Evolutionary conservation across 192 early-diverging fungal genomes (phyloP).

Genomic region (Gaertneriomyces sp.): DNA sequence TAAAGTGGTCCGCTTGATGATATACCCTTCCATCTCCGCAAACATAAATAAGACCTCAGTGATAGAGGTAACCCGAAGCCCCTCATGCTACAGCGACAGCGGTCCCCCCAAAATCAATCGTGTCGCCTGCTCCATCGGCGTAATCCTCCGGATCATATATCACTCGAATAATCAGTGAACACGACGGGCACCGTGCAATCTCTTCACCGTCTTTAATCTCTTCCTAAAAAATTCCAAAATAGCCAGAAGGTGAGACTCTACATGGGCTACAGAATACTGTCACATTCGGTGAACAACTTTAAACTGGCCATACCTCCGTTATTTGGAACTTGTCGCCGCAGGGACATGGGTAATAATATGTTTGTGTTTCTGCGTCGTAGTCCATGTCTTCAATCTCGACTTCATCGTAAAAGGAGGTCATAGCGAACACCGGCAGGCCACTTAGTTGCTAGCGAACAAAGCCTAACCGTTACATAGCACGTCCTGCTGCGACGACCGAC

Average conservation of each 20-base stretch:
- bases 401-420: constrained; percentile 34
- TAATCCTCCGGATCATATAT: constrained; percentile 75
- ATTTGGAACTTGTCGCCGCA: constrained; percentile 96
- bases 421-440: neutral
- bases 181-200: constrained; percentile 86
- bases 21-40: too few relatives aligned
- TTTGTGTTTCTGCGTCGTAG: constrained; percentile 76
- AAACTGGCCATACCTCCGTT: constrained; percentile 51
- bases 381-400: constrained; percentile 82
- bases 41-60: too few relatives aligned
- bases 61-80: too few relatives aligned
- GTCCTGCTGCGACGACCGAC: too few relatives aligned
- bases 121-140: constrained; percentile 17
- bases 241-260: neutral
- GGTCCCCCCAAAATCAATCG: constrained; percentile 11
- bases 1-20: too few relatives aligned
- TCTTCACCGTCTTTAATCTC: constrained; percentile 79
- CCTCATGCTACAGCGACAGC: neutral
- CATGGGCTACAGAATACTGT: neutral
- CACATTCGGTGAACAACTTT: neutral
- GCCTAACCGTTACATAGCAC: too few relatives aligned
- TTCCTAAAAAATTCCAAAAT: constrained; percentile 40
- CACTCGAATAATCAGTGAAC: constrained; percentile 85
- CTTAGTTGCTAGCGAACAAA: too few relatives aligned
- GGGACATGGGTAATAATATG: constrained; percentile 92